Evolutionary conservation across 2,329 filamentous ascomycete species (phyloP), one percentile per base, ranked within the genome.

Genomic region (Verticillium nonalfalfae): DNA sequence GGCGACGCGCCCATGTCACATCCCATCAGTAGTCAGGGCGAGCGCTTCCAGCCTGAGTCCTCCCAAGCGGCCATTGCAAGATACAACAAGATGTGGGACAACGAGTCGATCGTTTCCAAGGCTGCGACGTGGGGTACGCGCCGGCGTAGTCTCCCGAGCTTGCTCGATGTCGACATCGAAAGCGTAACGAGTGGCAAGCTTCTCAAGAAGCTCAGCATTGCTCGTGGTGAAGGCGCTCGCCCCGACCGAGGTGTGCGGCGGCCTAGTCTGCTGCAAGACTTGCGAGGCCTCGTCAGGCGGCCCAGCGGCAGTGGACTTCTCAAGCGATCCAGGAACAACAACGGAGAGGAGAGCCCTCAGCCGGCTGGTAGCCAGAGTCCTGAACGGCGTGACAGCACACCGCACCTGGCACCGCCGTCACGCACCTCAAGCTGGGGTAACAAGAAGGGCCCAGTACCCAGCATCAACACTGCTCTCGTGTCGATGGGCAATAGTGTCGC

Each of bases 101-200:
- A 78, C 57, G 81, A 80, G 34, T 88, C 86, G 0, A 76, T 87
- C 11, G 72, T 86, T 10, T 89, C 86, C 1, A 78, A 84, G 64
- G 82, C 86, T 14, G 88, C 88, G 18, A 91, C 89, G 0, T 87
- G 89, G 80, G 89, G 89, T 15, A 91, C 89, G 1, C 81, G 85
- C 7, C 83, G 87, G 52, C 82, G 84, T 61, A 89, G 88, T 70
- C 77, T 89, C 57, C 85, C 87, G 1, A 86, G 82, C 66, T 67
- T 81, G 60, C 65, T 78, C 5, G 87, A 90, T 61, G 74, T 86
- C 34, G 86, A 78, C 26, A 65, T 72, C 13, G 71, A 88, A 40
- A 85, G 81, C 18, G 75, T 88, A 54, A 79, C 78, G 9, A 82
- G 82, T 60, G 85, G 86, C 31, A 86, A 81, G 62, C 79, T 90